A percentile compares a stretch with the other conserved stretches of the same genome.
Evolutionary conservation across 768 basidiomycete genomes (phyloP).

Genomic region (Trametes elegans): DNA sequence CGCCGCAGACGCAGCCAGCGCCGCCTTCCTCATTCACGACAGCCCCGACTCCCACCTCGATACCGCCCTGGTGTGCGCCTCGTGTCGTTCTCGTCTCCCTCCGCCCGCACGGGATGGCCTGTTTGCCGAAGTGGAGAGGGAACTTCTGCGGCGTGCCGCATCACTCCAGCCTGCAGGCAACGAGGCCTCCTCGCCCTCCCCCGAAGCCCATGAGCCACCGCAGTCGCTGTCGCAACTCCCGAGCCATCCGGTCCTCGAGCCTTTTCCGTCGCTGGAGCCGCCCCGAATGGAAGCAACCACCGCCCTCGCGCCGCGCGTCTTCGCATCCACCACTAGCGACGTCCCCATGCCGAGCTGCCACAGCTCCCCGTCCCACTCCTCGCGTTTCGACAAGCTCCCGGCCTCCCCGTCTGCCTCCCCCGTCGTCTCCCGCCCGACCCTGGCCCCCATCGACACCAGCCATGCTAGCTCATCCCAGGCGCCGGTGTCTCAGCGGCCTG

Average conservation of each 20-base stretch:
- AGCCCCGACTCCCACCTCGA: constrained; percentile 26
- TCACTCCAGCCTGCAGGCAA: constrained; percentile 28
- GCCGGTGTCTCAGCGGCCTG: constrained; percentile 14
- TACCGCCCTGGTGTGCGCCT: constrained; percentile 41
- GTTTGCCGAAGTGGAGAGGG: constrained; percentile 32
- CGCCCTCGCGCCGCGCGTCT: constrained; percentile 7
- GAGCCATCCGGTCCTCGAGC: constrained; percentile 21
- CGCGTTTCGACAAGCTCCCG: constrained; percentile 1
- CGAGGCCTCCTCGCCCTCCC: constrained; percentile 31
- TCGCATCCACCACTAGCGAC: constrained; percentile 1
- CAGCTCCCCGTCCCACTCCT: not conserved
- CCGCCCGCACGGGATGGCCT: constrained; percentile 24
- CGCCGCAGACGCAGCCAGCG: constrained; percentile 27
- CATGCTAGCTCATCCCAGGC: constrained; percentile 15
- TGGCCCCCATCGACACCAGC: constrained; percentile 19
- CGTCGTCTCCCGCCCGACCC: constrained; percentile 6
- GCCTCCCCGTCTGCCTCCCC: not conserved
- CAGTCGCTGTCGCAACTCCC: constrained; percentile 17
- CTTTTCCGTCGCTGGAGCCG: constrained; percentile 33
- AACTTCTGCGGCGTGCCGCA: constrained; percentile 30
- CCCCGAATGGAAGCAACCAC: constrained; percentile 33
- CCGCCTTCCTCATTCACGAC: constrained; percentile 28
- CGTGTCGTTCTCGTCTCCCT: constrained; percentile 43
- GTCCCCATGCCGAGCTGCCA: not conserved
- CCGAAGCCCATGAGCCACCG: constrained; percentile 2